Evolutionary conservation across 352 stramenopile species (phyloP).

Genomic region (Blastocystis sp.): DNA sequence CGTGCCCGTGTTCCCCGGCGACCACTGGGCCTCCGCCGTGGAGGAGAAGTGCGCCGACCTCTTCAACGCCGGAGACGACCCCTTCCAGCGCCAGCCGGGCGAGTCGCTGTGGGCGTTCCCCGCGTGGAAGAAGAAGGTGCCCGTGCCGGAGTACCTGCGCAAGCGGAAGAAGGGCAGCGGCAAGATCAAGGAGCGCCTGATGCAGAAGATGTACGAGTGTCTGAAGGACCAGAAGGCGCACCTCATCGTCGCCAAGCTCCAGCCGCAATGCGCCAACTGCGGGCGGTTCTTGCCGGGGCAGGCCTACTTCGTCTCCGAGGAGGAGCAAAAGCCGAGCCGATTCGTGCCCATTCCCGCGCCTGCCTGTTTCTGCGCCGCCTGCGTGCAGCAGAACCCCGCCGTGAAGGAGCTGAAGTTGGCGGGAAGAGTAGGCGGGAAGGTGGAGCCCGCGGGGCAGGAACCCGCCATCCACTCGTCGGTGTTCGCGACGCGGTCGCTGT

Average conservation of each 20-base stretch:
- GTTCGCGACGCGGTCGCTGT: constrained; percentile 38
- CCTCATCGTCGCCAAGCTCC: constrained; percentile 35
- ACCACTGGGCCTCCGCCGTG: constrained; percentile 77
- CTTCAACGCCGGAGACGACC: not conserved
- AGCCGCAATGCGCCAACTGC: constrained; percentile 37
- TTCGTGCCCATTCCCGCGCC: not conserved
- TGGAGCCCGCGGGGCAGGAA: constrained; percentile 75
- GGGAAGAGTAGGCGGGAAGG: not conserved
- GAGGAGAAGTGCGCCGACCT: constrained; percentile 75
- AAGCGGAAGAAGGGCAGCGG: not conserved
- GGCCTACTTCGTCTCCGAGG: constrained; percentile 71
- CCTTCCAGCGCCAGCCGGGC: not conserved
- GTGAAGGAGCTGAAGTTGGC: not conserved
- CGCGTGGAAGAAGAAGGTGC: too few relatives aligned
- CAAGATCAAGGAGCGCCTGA: not conserved
- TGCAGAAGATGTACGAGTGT: not conserved
- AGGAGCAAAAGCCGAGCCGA: not conserved
- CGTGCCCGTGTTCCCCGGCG: constrained; percentile 72
- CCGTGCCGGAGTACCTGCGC: not conserved
- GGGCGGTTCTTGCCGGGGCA: constrained; percentile 66
- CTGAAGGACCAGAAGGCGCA: constrained; percentile 71
- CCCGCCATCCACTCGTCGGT: constrained; percentile 57
- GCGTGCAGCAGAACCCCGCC: not conserved
- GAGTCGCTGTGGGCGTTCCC: not conserved
- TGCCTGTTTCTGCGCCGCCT: not conserved